These are phyloP conservation scores for Tolypocladium sp. DNA, from an alignment of 2,329 filamentous ascomycete species.

Conservation along the genomic window DNA sequence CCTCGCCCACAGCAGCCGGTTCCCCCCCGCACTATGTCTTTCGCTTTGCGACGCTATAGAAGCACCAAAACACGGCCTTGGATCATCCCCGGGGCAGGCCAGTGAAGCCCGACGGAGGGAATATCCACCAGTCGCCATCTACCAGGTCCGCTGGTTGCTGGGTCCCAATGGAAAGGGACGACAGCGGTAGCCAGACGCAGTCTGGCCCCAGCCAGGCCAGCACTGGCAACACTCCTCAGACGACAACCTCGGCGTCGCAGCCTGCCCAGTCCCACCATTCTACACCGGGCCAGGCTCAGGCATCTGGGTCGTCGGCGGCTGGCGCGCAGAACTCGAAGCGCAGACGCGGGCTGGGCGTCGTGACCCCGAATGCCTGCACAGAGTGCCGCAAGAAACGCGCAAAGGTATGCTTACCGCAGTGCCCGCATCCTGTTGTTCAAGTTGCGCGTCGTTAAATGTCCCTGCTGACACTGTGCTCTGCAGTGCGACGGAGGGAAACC, in stretches of 20 bases:
- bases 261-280: constrained; percentile 4
- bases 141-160: not conserved
- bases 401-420: constrained; percentile 32
- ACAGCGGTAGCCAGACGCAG: constrained; percentile 18
- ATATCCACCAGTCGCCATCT: not conserved
- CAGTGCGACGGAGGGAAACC: constrained; percentile 52
- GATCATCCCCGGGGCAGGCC: not conserved
- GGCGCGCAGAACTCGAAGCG: constrained; percentile 34
- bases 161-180: constrained; percentile 19
- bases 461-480: not conserved
- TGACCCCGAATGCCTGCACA: constrained; percentile 52
- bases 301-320: constrained; percentile 13
- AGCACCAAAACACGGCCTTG: not conserved
- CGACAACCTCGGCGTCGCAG: constrained; percentile 13
- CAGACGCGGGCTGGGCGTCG: constrained; percentile 43
- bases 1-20: not conserved
- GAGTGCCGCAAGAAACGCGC: constrained; percentile 54
- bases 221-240: constrained; percentile 24
- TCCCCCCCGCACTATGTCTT: not conserved
- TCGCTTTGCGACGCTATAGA: not conserved
- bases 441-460: not conserved
- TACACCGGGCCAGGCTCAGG: constrained; percentile 7
- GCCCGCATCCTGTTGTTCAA: not conserved
- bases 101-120: not conserved
- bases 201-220: constrained; percentile 19